A percentile compares a stretch with the other conserved stretches of the same genome.
Conservation (phyloP, 2,329 filamentous ascomycete species). For the Emergomyces orientalis region DNA sequence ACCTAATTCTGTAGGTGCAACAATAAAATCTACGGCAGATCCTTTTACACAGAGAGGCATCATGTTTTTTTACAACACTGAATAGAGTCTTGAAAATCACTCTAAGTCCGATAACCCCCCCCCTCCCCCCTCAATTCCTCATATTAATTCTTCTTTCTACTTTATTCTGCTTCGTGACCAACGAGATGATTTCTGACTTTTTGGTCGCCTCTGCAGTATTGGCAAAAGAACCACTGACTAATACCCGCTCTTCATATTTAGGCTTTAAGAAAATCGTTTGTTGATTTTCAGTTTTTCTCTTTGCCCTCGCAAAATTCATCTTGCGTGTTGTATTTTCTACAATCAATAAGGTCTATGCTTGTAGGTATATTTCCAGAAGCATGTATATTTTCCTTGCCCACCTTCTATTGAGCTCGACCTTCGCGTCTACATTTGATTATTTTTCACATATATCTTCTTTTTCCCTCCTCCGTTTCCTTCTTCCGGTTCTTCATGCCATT, state of each 20-base stretch:
- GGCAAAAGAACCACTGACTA: not conserved
- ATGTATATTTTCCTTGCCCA: not conserved
- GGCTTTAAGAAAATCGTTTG: not conserved
- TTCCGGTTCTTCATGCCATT: not conserved
- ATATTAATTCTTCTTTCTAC: not conserved
- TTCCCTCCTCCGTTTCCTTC: not conserved
- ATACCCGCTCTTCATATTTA: not conserved
- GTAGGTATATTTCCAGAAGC: not conserved
- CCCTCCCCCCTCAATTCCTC: not conserved
- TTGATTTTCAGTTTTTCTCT: not conserved
- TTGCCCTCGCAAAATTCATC: not conserved
- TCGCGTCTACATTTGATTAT: constrained; percentile 7
- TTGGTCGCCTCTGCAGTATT: not conserved
- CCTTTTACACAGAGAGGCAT: not conserved
- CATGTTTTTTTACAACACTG: not conserved
- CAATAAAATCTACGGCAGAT: not conserved
- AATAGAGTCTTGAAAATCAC: not conserved
- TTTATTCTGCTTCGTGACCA: not conserved
- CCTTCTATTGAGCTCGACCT: not conserved
- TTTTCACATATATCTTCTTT: not conserved
- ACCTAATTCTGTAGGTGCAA: constrained; percentile 54
- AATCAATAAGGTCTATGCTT: not conserved
- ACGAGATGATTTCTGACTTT: constrained; percentile 2
- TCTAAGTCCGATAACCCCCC: not conserved
- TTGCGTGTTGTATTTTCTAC: not conserved